phyloP scores from a whole-genome alignment of 331 rosid genomes.

The Saraca asoca region DNA sequence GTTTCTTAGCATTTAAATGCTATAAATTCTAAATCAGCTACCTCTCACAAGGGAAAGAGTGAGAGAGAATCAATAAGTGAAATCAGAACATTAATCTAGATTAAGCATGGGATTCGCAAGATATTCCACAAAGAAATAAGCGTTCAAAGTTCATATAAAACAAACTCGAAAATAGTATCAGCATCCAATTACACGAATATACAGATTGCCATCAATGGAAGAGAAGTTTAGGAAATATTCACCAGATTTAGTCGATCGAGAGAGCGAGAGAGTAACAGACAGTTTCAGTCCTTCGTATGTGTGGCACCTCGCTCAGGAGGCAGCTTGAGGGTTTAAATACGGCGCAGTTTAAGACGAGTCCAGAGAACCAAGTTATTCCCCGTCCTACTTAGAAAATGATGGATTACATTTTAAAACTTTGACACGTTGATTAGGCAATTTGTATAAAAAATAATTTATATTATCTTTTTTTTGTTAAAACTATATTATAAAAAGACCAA shows the following conservation, averaged over 20 bases:
- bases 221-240: neutral
- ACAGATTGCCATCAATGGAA: neutral
- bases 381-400: neutral
- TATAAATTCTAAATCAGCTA: neutral
- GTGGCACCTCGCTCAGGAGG: neutral
- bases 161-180: neutral
- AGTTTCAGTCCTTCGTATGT: neutral
- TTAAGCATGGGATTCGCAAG: neutral
- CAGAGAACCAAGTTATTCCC: neutral
- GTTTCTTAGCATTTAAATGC: neutral
- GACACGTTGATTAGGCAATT: too few relatives aligned
- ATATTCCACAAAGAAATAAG: neutral
- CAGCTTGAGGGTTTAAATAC: neutral
- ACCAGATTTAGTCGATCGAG: neutral
- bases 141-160: neutral
- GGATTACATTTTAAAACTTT: neutral
- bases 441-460: too few relatives aligned
- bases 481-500: too few relatives aligned
- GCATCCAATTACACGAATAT: neutral
- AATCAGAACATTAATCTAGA: neutral
- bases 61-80: neutral
- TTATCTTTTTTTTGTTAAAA: too few relatives aligned
- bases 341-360: neutral
- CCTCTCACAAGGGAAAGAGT: neutral
- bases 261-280: neutral